Evolutionary conservation across 805 yeast genomes (phyloP).

Genomic region (Myxozyma kluyveri): DNA sequence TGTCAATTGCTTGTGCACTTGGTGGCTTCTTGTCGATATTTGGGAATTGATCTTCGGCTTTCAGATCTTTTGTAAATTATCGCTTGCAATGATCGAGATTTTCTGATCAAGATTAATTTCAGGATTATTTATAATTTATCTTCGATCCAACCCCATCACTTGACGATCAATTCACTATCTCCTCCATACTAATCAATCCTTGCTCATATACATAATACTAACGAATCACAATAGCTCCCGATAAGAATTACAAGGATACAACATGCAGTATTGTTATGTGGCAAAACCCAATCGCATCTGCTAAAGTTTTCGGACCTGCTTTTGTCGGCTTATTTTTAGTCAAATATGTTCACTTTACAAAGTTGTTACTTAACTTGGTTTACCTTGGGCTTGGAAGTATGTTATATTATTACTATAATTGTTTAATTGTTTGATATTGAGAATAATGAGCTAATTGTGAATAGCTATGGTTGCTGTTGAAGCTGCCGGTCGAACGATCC

Average conservation of each 20-base stretch:
- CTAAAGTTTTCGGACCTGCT: constrained; percentile 8
- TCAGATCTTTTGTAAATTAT: too few species aligned
- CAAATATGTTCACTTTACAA: constrained; percentile 13
- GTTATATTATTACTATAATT: not conserved
- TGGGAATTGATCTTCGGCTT: too few species aligned
- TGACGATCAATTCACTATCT: too few species aligned
- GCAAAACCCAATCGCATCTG: constrained; percentile 17
- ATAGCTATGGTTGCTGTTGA: constrained; percentile 23
- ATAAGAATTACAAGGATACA: constrained; percentile 16
- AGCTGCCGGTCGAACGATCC: constrained; percentile 23
- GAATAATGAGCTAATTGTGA: not conserved
- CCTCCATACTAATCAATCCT: too few species aligned
- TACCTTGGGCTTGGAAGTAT: constrained; percentile 21
- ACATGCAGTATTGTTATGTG: constrained; percentile 18
- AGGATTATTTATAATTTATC: too few species aligned
- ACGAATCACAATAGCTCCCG: too few species aligned
- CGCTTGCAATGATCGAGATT: too few species aligned
- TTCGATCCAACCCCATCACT: too few species aligned
- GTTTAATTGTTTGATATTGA: not conserved
- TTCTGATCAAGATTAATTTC: too few species aligned
- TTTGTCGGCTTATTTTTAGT: constrained; percentile 4
- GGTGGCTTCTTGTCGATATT: too few species aligned
- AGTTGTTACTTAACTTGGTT: constrained; percentile 14
- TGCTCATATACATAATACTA: too few species aligned
- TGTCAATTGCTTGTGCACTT: too few species aligned